These are phyloP conservation scores for Halophytophthora polymorphica DNA, from an alignment of 352 stramenopile species.

Conservation along the genomic window DNA sequence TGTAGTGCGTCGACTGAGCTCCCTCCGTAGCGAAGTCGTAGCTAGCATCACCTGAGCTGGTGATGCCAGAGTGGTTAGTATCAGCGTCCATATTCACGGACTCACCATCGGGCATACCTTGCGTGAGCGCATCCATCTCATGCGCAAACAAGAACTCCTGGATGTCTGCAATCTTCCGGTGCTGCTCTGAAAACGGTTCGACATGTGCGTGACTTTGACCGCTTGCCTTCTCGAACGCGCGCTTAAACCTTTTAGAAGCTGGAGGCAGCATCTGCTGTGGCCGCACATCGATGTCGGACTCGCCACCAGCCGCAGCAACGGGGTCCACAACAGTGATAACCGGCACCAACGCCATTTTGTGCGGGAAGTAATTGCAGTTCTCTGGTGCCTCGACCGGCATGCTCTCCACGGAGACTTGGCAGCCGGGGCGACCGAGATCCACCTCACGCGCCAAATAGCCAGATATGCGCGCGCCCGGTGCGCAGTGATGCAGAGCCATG, in stretches of 20 bases:
- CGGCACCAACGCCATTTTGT: conserved; percentile 55
- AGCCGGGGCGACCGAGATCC: conserved; percentile 45
- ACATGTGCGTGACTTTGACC: background rate
- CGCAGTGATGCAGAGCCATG: conserved; percentile 40
- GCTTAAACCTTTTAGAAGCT: conserved; percentile 20
- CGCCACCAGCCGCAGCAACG: conserved; percentile 1
- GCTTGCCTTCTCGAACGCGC: conserved; percentile 19
- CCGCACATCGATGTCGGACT: background rate
- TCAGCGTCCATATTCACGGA: conserved; percentile 1
- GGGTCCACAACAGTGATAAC: conserved; percentile 56
- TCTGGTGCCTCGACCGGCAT: conserved; percentile 35
- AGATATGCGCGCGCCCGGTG: conserved; percentile 47
- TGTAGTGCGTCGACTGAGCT: conserved; percentile 18
- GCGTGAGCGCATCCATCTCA: conserved; percentile 15
- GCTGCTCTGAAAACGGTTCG: conserved; percentile 8
- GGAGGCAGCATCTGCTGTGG: conserved; percentile 5
- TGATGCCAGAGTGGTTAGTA: background rate
- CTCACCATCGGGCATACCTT: conserved; percentile 4
- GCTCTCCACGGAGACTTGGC: conserved; percentile 20
- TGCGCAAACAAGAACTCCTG: conserved; percentile 26
- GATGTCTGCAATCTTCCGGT: conserved; percentile 16
- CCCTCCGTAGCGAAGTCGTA: background rate
- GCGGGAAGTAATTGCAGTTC: conserved; percentile 67
- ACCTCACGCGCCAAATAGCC: conserved; percentile 63
- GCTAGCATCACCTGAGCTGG: background rate